A percentile compares a stretch with the other conserved stretches of the same genome.
These are phyloP conservation scores for Xerophyta viscosa DNA, from an alignment of 106 monocot genomes.

Conservation along the genomic window DNA sequence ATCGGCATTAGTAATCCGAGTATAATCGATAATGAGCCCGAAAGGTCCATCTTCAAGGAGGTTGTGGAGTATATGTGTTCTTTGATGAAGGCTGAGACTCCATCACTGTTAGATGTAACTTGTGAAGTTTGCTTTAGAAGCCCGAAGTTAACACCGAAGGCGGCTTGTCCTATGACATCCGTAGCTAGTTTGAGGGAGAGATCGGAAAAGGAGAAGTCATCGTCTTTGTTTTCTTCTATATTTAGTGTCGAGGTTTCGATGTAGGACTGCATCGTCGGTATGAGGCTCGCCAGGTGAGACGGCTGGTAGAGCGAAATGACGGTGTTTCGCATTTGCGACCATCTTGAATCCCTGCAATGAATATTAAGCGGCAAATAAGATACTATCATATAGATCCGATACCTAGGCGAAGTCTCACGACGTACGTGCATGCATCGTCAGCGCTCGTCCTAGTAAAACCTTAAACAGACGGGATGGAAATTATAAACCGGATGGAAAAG, in stretches of 20 bases:
- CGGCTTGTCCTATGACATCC: constrained; percentile 60
- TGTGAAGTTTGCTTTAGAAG: constrained; percentile 14
- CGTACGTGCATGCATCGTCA: no score
- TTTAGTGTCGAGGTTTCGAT: constrained; percentile 14
- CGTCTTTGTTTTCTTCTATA: constrained; percentile 2
- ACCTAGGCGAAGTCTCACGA: no score
- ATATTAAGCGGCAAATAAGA: no score
- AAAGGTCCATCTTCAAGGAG: constrained; percentile 70
- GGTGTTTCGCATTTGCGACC: constrained; percentile 62
- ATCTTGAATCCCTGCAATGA: constrained; percentile 46
- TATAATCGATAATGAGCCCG: constrained; percentile 51
- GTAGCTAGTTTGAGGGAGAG: constrained; percentile 44
- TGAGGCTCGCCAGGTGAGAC: constrained; percentile 50
- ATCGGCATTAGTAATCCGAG: constrained; percentile 41
- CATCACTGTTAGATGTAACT: background rate
- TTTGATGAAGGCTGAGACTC: constrained; percentile 34
- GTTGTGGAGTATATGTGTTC: constrained; percentile 44
- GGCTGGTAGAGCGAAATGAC: constrained; percentile 71
- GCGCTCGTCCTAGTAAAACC: no score
- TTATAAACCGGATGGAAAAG: no score
- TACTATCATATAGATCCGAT: no score
- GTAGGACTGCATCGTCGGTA: constrained; percentile 62
- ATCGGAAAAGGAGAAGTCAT: constrained; percentile 47
- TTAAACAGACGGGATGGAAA: no score
- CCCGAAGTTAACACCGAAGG: constrained; percentile 58